These are phyloP conservation scores for Euphorbia peplus DNA, from an alignment of 345 rosid genomes.

Conservation along the genomic window DNA sequence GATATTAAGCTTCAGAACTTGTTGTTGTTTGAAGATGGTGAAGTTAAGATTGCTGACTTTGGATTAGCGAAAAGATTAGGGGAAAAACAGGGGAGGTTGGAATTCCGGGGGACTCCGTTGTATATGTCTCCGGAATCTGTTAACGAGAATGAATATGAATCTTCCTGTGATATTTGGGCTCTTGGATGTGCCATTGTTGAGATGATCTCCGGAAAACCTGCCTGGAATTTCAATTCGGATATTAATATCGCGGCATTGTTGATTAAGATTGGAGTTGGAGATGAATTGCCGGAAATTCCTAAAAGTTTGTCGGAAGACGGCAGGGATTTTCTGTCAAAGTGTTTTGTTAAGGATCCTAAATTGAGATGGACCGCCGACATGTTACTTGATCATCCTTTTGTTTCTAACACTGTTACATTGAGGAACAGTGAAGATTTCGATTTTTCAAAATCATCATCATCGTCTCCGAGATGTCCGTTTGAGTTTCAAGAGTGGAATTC, in stretches of 20 bases:
- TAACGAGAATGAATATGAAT: conserved; percentile 21
- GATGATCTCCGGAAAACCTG: conserved; percentile 36
- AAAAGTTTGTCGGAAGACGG: conserved; percentile 22
- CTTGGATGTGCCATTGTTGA: conserved; percentile 36
- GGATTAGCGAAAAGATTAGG: conserved; percentile 28
- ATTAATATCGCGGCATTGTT: conserved; percentile 13
- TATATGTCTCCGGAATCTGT: conserved; percentile 40
- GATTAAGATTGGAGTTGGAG: conserved; percentile 19
- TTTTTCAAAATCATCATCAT: too few species aligned
- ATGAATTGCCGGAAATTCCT: conserved; percentile 28
- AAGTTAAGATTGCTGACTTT: conserved; percentile 31
- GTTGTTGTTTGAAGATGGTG: conserved; percentile 22
- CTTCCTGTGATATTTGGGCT: conserved; percentile 37
- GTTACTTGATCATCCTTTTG: conserved; percentile 34
- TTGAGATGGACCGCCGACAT: conserved; percentile 37
- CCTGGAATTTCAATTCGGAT: conserved; percentile 21
- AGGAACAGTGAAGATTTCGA: not conserved
- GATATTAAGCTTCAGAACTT: conserved; percentile 36
- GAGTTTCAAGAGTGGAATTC: conserved; percentile 23
- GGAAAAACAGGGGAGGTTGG: conserved; percentile 12
- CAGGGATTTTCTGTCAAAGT: conserved; percentile 33
- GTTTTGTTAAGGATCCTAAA: conserved; percentile 28
- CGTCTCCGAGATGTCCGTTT: conserved; percentile 23
- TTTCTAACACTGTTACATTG: conserved; percentile 9
- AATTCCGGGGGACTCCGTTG: conserved; percentile 37